These are phyloP conservation scores for Fusarium veterinarium DNA, from an alignment of 2,329 filamentous ascomycete species.

Conservation along the genomic window DNA sequence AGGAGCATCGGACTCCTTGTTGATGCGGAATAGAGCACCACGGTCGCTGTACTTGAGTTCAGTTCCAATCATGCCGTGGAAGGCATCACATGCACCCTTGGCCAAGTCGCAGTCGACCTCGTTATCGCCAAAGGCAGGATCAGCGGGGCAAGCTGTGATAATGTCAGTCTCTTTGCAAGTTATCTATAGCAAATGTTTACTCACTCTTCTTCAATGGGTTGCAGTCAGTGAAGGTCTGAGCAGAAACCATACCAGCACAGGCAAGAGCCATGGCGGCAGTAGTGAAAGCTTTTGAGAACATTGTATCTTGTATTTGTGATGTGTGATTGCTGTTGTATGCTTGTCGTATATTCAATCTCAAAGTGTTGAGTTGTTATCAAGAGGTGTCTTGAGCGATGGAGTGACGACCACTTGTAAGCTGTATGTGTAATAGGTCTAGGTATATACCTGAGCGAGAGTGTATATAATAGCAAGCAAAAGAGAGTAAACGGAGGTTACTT, in stretches of 20 bases:
- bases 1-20: conserved; percentile 71
- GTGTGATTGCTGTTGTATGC: conserved; percentile 3
- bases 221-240: conserved; percentile 68
- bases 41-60: conserved; percentile 59
- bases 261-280: conserved; percentile 61
- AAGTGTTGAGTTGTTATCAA: conserved; percentile 13
- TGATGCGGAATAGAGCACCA: conserved; percentile 74
- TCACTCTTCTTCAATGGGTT: conserved; percentile 65
- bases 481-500: conserved; percentile 7
- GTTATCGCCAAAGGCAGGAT: conserved; percentile 79
- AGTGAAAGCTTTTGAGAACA: conserved; percentile 60
- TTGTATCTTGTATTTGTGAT: conserved; percentile 38
- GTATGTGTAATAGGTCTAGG: conserved; percentile 3
- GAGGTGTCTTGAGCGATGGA: conserved; percentile 27
- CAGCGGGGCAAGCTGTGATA: conserved; percentile 71
- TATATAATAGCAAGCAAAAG: background rate
- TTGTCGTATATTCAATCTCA: conserved; percentile 11
- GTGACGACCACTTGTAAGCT: conserved; percentile 31
- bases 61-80: conserved; percentile 61
- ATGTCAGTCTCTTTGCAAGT: background rate
- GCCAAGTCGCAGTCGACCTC: conserved; percentile 77
- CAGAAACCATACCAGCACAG: conserved; percentile 61
- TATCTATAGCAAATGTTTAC: background rate
- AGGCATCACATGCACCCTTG: conserved; percentile 71
- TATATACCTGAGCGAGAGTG: conserved; percentile 30